Base-by-base conservation (phyloP, 2,329 filamentous ascomycete species). In the Akanthomyces lecanii region DNA sequence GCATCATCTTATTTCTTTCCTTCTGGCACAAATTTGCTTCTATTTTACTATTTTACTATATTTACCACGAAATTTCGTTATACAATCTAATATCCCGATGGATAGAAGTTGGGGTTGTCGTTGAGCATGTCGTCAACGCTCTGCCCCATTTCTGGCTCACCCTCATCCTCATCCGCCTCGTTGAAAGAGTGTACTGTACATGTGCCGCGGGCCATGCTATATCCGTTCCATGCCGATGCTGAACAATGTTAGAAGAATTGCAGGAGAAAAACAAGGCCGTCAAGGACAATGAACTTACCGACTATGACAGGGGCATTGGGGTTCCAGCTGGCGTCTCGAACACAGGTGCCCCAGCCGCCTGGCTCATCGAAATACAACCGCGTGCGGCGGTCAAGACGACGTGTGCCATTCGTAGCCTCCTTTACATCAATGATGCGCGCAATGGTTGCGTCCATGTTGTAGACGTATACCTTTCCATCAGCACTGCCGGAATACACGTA, bases 401-500 rank as follows among this genome's bases (percentile, higher is more conserved):
- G 79, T 11, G 85, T 83, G 66, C 86, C 82, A 64, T 80, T 79
- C 0, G 91, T 96, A 1, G 89, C 87, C 65, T 82, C 77, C 50
- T 85, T 82, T 7, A 97, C 93, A 72, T 98, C 87, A 52, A 99
- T 88, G 48, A 84, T 86, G 5, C 84, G 86, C 0, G 91, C 92
- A 12, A 91, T 71, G 0, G 92, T 97, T 38, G 91, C 93, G 72
- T 99, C 93, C 76, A 98, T 79, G 72, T 98, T 98, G 83, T 91
- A 99, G 48, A 98, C 85, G 69, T 92, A 94, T 0, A 97, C 90
- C 64, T 89, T 90, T 55, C 95, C 95, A 68, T 97, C 92, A 66
- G 91, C 87, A 69, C 91, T 96, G 25, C 95, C 95, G 23, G 89
- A 90, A 76, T 97, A 98, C 25, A 99, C 92, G 72, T 97, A 98